Evolutionary conservation across 2,329 filamentous ascomycete genomes (phyloP).

Genomic region (Ramularia collo-cygni): DNA sequence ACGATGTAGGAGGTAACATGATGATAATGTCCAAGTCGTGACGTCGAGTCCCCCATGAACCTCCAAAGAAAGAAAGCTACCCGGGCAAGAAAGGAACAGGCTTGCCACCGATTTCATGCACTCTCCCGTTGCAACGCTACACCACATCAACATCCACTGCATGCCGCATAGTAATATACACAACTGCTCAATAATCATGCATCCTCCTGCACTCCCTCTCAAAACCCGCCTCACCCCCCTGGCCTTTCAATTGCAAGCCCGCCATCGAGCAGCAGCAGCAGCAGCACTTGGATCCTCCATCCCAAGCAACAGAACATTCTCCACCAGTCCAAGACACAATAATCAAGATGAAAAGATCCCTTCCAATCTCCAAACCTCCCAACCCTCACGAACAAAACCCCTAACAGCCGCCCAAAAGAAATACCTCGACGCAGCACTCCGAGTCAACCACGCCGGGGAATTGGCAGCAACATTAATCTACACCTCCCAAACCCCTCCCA

Average conservation of each 20-base stretch:
- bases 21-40: too few species aligned
- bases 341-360: slow-evolving; percentile 18
- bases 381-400: slow-evolving; percentile 15
- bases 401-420: slow-evolving; percentile 52
- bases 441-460: slow-evolving; percentile 96
- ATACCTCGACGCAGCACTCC: slow-evolving; percentile 73
- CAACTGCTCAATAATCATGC: background rate
- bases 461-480: slow-evolving; percentile 96
- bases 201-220: slow-evolving; percentile 16
- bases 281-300: too few species aligned
- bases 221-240: slow-evolving; percentile 23
- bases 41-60: too few species aligned
- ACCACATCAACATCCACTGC: too few species aligned
- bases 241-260: slow-evolving; percentile 26
- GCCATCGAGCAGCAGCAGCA: slow-evolving; percentile 2
- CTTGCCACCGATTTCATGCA: too few species aligned
- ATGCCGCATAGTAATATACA: too few species aligned
- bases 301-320: slow-evolving; percentile 18
- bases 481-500: slow-evolving; percentile 74
- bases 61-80: too few species aligned
- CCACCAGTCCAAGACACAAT: slow-evolving; percentile 11
- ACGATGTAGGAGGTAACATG: too few species aligned
- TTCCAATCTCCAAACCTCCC: slow-evolving; percentile 13
- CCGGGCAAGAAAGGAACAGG: too few species aligned
- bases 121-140: too few species aligned